phyloP scores from a whole-genome alignment of 768 basidiomycete species.

The Dentipellis sp. region DNA sequence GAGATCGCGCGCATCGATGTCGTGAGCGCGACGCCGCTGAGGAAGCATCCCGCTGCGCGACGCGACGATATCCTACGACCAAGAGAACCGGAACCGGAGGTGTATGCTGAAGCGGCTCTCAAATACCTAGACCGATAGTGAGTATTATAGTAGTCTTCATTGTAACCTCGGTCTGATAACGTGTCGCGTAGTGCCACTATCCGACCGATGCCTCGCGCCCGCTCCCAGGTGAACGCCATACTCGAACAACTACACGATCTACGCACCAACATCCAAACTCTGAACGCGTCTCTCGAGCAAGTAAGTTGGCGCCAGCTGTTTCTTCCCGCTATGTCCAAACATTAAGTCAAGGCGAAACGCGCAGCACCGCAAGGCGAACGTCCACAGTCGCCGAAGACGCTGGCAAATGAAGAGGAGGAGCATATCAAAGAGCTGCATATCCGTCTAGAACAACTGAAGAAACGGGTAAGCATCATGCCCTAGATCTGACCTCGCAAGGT shows the following conservation, averaged over 20 bases:
- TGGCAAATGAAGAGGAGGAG: constrained; percentile 30
- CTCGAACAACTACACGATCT: constrained; percentile 29
- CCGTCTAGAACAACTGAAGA: constrained; percentile 30
- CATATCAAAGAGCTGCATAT: constrained; percentile 33
- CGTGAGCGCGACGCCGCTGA: constrained; percentile 61
- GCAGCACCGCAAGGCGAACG: constrained; percentile 15
- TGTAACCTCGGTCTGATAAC: not conserved
- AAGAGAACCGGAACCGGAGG: constrained; percentile 56
- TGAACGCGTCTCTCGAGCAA: constrained; percentile 29
- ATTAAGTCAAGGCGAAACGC: constrained; percentile 16
- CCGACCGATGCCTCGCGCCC: constrained; percentile 40
- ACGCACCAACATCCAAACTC: constrained; percentile 26
- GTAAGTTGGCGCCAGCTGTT: constrained; percentile 21
- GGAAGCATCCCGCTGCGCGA: constrained; percentile 34
- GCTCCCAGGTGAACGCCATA: constrained; percentile 28
- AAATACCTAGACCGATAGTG: constrained; percentile 75
- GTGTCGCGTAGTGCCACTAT: constrained; percentile 21
- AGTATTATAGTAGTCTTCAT: constrained; percentile 19
- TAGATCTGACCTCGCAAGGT: not conserved
- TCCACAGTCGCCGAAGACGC: constrained; percentile 19
- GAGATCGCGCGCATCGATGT: constrained; percentile 59
- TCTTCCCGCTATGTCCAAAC: constrained; percentile 6
- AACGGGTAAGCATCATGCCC: constrained; percentile 21
- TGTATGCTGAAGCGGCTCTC: constrained; percentile 66
- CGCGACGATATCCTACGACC: constrained; percentile 21